phyloP scores from a whole-genome alignment of 371 early-diverging fungal genomes.

The Saksenaea vasiformis region DNA sequence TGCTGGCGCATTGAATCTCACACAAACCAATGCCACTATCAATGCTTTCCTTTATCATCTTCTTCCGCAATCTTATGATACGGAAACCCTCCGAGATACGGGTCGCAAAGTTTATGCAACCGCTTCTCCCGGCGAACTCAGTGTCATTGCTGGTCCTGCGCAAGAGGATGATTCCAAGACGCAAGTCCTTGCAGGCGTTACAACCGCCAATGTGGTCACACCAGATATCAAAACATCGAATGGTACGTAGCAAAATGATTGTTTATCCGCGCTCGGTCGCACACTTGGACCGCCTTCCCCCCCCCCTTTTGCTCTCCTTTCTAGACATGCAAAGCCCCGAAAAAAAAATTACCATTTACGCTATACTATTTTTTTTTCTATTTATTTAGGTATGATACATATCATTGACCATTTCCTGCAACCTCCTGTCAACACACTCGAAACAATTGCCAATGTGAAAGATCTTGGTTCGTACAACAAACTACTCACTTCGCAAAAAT shows the following conservation, averaged over 20 bases:
- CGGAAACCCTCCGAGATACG: not conserved
- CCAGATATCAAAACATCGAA: constrained; percentile 25
- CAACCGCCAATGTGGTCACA: constrained; percentile 20
- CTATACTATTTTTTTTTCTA: not conserved
- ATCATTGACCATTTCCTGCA: constrained; percentile 18
- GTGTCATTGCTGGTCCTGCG: constrained; percentile 18
- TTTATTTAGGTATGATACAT: constrained; percentile 21
- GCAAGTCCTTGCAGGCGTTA: constrained; percentile 20
- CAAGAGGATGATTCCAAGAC: not conserved
- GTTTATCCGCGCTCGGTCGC: not conserved
- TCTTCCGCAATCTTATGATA: constrained; percentile 6
- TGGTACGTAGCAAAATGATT: constrained; percentile 17
- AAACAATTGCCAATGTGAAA: constrained; percentile 18
- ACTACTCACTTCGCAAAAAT: constrained; percentile 20
- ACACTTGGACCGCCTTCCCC: not conserved
- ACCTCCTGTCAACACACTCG: constrained; percentile 17
- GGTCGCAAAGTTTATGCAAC: constrained; percentile 9
- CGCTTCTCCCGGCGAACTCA: not conserved
- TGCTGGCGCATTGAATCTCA: constrained; percentile 9
- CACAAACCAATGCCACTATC: constrained; percentile 14
- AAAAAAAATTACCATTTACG: not conserved
- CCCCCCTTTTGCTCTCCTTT: not conserved
- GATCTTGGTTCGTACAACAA: constrained; percentile 20
- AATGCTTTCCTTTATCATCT: constrained; percentile 15
- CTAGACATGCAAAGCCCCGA: not conserved